Evolutionary conservation across 164 flowering plant species (phyloP).

Genomic region (Platanus orientalis): DNA sequence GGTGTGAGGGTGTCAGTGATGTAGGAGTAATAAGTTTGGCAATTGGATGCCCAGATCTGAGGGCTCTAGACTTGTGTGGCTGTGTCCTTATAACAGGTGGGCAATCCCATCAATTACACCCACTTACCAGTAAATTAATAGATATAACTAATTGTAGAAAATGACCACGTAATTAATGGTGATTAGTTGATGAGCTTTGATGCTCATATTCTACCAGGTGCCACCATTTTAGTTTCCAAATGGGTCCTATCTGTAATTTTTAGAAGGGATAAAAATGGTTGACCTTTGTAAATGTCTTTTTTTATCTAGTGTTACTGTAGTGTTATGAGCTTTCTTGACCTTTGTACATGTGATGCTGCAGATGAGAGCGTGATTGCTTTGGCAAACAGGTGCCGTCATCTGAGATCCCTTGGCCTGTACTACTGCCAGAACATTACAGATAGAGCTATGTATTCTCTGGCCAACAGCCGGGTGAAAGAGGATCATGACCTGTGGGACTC

Average conservation of each 20-base stretch:
- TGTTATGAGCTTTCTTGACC: neutral
- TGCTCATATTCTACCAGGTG: too few relatives aligned
- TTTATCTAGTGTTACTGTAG: too few relatives aligned
- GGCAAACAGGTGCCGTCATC: conserved; percentile 68
- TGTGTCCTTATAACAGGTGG: conserved; percentile 85
- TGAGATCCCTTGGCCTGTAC: conserved; percentile 83
- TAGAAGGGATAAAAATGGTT: too few relatives aligned
- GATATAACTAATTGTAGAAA: too few relatives aligned
- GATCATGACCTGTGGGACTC: conserved; percentile 52
- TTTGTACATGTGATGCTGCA: conserved; percentile 23
- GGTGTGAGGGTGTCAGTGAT: conserved; percentile 88
- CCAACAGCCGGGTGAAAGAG: conserved; percentile 58
- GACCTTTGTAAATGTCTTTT: too few relatives aligned
- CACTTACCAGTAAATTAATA: too few relatives aligned
- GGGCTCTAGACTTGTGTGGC: conserved; percentile 83
- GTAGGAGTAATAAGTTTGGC: conserved; percentile 84
- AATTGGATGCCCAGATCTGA: conserved; percentile 82
- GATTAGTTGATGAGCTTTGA: too few relatives aligned
- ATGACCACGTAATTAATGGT: too few relatives aligned
- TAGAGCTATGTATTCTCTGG: conserved; percentile 88
- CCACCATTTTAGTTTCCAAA: too few relatives aligned
- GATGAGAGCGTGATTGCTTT: conserved; percentile 90
- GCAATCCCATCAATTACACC: neutral
- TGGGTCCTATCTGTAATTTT: too few relatives aligned
- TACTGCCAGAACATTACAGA: conserved; percentile 94